These are phyloP conservation scores for Pleurotus salmoneostramineus DNA, from an alignment of 768 basidiomycete genomes.

Conservation along the genomic window DNA sequence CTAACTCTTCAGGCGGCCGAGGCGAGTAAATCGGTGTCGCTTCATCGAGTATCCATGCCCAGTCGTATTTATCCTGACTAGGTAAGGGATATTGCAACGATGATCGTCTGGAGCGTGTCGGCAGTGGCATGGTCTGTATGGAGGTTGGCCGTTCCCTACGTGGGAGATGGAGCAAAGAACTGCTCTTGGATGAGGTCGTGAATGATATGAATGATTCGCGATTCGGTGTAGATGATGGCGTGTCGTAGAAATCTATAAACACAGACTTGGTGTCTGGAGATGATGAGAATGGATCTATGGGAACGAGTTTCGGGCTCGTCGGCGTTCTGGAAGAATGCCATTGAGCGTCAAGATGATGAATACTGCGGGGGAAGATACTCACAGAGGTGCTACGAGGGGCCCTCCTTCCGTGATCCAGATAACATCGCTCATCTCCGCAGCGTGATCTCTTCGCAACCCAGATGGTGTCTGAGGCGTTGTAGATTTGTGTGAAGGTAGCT, in stretches of 20 bases:
- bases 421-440: neutral
- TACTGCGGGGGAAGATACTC: slow-evolving; percentile 5
- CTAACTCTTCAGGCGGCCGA: slow-evolving; percentile 15
- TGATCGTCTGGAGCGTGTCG: slow-evolving; percentile 23
- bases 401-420: slow-evolving; percentile 6
- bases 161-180: slow-evolving; percentile 14
- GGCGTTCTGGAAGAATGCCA: slow-evolving; percentile 1
- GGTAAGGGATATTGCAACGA: slow-evolving; percentile 23
- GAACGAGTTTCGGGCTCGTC: slow-evolving; percentile 7
- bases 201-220: slow-evolving; percentile 40
- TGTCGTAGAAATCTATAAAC: slow-evolving; percentile 36
- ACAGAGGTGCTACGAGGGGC: slow-evolving; percentile 4
- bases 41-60: slow-evolving; percentile 37
- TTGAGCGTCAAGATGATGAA: slow-evolving; percentile 9
- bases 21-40: slow-evolving; percentile 17
- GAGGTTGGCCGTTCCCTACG: slow-evolving; percentile 20
- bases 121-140: slow-evolving; percentile 23
- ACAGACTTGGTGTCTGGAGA: slow-evolving; percentile 38
- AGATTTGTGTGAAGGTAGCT: neutral
- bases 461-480: neutral
- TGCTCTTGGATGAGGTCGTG: slow-evolving; percentile 26
- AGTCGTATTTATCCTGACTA: slow-evolving; percentile 26
- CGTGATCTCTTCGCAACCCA: neutral
- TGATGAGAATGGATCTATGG: slow-evolving; percentile 37
- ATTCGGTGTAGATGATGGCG: slow-evolving; percentile 20